These are phyloP conservation scores for Capsella rubella DNA, from an alignment of 441 rosid species.

Conservation along the genomic window DNA sequence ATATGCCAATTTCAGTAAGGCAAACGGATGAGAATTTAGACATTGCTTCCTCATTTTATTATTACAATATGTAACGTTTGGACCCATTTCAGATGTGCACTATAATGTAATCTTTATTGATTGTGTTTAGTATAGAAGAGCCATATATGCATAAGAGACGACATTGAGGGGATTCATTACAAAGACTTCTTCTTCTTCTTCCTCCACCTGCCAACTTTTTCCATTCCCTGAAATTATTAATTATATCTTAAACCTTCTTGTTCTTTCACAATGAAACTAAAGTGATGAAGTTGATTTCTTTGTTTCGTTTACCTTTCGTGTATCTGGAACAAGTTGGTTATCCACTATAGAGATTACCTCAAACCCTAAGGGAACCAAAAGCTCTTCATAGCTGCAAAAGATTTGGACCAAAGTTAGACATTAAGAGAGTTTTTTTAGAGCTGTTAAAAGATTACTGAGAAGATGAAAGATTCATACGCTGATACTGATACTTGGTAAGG, in stretches of 20 bases:
- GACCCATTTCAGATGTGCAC: background rate
- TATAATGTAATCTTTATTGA: too few relatives aligned
- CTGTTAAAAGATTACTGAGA: conserved; percentile 1
- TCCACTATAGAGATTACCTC: conserved; percentile 64
- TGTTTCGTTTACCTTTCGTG: conserved; percentile 62
- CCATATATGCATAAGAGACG: too few relatives aligned
- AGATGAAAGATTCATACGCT: conserved; percentile 51
- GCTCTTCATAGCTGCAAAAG: conserved; percentile 71
- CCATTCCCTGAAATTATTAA: conserved; percentile 61
- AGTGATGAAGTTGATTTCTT: conserved; percentile 15
- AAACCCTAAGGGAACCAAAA: conserved; percentile 70
- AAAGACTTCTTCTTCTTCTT: conserved; percentile 55
- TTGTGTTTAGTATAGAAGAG: too few relatives aligned
- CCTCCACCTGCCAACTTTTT: conserved; percentile 85
- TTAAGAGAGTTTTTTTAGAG: background rate
- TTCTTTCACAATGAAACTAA: conserved; percentile 9
- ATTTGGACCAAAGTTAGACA: conserved; percentile 1
- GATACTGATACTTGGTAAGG: conserved; percentile 79
- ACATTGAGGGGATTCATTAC: background rate
- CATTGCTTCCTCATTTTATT: background rate
- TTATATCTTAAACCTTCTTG: background rate
- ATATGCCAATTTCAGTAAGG: background rate
- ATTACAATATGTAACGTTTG: background rate
- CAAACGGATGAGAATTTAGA: background rate
- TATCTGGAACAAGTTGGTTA: conserved; percentile 63